phyloP scores from a whole-genome alignment of 441 rosid species.

The Mallotus japonicus region DNA sequence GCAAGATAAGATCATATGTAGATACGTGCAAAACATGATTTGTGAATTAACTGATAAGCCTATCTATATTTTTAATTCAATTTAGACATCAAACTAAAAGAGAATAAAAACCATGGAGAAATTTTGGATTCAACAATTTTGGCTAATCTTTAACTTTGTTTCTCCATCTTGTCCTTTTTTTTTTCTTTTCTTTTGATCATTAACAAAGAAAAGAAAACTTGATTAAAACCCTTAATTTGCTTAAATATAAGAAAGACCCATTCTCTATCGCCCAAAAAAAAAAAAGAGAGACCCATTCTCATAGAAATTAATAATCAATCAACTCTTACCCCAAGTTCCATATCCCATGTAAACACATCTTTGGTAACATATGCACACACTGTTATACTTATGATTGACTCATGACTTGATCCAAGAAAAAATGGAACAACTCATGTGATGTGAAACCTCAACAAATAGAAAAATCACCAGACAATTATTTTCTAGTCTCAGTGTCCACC shows the following conservation, averaged over 20 bases:
- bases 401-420: neutral
- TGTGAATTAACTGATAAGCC: neutral
- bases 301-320: neutral
- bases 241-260: neutral
- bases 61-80: neutral
- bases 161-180: too few relatives aligned
- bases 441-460: neutral
- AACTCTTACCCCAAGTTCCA: neutral
- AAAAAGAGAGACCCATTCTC: neutral
- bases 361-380: neutral
- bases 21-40: neutral
- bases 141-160: neutral
- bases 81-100: neutral
- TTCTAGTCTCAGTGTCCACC: neutral
- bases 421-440: too few relatives aligned
- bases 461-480: neutral
- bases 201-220: neutral
- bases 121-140: neutral
- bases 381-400: neutral
- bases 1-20: constrained; percentile 15
- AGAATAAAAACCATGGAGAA: neutral
- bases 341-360: neutral
- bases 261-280: too few relatives aligned
- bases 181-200: too few relatives aligned
- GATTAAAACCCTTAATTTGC: neutral